Conservation (phyloP, 2,329 filamentous ascomycete species). For the Trichoderma cornu-damae region DNA sequence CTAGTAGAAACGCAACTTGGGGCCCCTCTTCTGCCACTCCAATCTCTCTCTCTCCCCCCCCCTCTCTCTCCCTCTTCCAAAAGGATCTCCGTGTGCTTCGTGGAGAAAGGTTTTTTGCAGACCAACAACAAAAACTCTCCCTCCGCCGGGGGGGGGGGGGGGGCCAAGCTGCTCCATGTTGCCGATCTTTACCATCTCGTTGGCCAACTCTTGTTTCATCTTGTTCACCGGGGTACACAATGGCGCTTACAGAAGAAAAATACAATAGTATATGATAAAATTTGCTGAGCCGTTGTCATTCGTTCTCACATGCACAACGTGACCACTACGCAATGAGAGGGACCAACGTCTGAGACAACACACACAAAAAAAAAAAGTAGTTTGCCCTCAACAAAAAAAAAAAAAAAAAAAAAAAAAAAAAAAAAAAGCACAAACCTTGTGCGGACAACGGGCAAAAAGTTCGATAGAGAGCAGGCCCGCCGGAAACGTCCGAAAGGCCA, state of each 20-base stretch:
- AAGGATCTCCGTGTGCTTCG: neutral
- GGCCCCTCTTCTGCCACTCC: slow-evolving; percentile 1
- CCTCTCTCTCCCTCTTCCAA: neutral
- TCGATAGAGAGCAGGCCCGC: neutral
- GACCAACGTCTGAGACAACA: slow-evolving; percentile 13
- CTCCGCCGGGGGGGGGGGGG: too few species aligned
- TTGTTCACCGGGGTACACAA: slow-evolving; percentile 4
- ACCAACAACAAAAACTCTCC: slow-evolving; percentile 3
- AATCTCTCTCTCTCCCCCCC: neutral
- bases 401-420: too few species aligned
- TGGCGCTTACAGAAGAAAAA: slow-evolving; percentile 11
- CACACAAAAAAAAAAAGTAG: too few species aligned
- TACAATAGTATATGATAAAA: neutral
- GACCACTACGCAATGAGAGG: slow-evolving; percentile 14
- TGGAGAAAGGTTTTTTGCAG: neutral
- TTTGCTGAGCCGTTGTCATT: neutral
- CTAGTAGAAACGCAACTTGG: neutral
- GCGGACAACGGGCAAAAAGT: too few species aligned
- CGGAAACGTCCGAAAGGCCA: slow-evolving; percentile 8
- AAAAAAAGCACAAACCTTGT: neutral
- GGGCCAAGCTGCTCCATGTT: neutral
- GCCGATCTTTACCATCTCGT: slow-evolving; percentile 15
- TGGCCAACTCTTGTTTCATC: slow-evolving; percentile 17
- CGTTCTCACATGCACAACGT: slow-evolving; percentile 9
- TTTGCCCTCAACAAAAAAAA: neutral